A percentile compares a stretch with the other conserved stretches of the same genome.
Conservation (phyloP, 345 rosid species). For the Acer saccharum region DNA sequence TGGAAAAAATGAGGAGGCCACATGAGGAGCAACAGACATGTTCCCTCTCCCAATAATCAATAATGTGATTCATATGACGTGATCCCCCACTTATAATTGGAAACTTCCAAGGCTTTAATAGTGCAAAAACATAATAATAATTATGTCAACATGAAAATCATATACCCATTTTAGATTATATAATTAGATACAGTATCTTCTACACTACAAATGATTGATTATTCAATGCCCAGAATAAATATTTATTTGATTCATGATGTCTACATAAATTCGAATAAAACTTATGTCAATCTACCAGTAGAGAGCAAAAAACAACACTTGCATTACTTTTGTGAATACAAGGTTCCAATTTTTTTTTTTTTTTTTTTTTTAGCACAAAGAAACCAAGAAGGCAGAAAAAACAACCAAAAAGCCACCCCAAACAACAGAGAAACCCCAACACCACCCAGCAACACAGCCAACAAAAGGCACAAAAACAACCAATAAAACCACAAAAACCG, state of each 20-base stretch:
- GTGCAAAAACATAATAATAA: not conserved
- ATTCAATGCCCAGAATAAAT: not conserved
- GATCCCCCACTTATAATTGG: not conserved
- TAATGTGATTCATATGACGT: no score
- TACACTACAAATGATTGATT: not conserved
- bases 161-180: not conserved
- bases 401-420: no score
- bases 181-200: not conserved
- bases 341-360: no score
- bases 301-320: not conserved
- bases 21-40: constrained; percentile 2
- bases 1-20: not conserved
- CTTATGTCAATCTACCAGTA: not conserved
- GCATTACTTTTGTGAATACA: not conserved
- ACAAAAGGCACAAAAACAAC: no score
- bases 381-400: no score
- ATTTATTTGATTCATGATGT: not conserved
- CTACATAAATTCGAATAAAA: not conserved
- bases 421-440: no score
- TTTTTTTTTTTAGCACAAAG: no score
- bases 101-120: not conserved
- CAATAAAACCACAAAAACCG: no score
- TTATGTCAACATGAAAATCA: not conserved
- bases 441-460: no score
- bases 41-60: not conserved